A percentile compares a stretch with the other conserved stretches of the same genome.
phyloP scores from a whole-genome alignment of 441 rosid species.

The Adansonia madagascariensis region DNA sequence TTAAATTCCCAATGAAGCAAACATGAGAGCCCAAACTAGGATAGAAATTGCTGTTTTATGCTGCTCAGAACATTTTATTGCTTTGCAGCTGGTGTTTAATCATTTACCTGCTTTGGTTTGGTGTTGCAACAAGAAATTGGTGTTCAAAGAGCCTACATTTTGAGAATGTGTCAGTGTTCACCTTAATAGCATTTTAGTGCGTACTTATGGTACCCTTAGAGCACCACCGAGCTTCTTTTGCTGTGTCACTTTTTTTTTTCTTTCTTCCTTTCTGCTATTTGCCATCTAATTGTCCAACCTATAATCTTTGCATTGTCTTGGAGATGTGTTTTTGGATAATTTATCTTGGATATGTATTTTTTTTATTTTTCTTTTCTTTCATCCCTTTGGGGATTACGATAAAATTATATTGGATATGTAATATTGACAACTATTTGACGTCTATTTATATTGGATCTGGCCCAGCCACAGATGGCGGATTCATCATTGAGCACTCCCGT shows the following conservation, averaged over 20 bases:
- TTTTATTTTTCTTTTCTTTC: too few relatives aligned
- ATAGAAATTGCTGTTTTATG: not conserved
- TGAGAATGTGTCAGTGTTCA: not conserved
- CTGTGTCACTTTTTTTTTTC: not conserved
- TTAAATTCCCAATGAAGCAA: not conserved
- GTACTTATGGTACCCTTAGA: not conserved
- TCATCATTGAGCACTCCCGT: slow-evolving; percentile 42
- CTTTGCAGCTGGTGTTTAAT: not conserved
- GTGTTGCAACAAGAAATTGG: not conserved
- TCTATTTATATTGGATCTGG: slow-evolving; percentile 17
- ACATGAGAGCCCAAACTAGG: not conserved
- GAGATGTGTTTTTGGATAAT: not conserved
- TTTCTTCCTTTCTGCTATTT: not conserved
- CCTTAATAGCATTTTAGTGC: slow-evolving; percentile 18
- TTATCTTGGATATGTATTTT: too few relatives aligned
- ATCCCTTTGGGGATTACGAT: too few relatives aligned
- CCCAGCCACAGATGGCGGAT: slow-evolving; percentile 45
- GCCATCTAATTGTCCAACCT: not conserved
- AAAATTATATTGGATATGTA: not conserved
- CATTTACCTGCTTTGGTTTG: slow-evolving; percentile 12
- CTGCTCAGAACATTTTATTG: not conserved
- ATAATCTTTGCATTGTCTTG: not conserved
- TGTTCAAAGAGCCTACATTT: not conserved
- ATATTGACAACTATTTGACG: not conserved
- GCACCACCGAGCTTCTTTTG: not conserved